Conservation (phyloP, 257 asterid genomes). For the Nicotiana noctiflora region DNA sequence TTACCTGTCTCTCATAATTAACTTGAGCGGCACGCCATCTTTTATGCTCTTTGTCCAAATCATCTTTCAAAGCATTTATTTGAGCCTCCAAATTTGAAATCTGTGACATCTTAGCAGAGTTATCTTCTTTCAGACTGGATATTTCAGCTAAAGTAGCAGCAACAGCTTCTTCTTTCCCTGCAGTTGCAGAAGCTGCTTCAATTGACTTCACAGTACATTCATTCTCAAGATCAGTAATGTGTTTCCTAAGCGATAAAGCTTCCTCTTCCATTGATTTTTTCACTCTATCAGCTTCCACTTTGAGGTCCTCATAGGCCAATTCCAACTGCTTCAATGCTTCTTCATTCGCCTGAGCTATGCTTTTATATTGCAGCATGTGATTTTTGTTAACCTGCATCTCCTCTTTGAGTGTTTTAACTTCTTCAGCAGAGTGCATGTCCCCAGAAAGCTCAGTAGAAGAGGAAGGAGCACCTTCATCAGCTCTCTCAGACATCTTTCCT, state of each 20-base stretch:
- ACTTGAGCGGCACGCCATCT: slow-evolving; percentile 74
- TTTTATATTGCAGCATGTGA: slow-evolving; percentile 91
- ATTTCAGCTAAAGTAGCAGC: slow-evolving; percentile 58
- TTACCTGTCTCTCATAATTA: slow-evolving; percentile 94
- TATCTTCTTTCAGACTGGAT: slow-evolving; percentile 57
- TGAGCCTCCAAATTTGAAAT: slow-evolving; percentile 54
- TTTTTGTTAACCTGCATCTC: slow-evolving; percentile 64
- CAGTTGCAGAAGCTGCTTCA: slow-evolving; percentile 59
- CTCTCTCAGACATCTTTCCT: slow-evolving; percentile 43
- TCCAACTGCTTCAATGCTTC: slow-evolving; percentile 76
- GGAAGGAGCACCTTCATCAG: slow-evolving; percentile 35
- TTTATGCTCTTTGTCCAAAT: slow-evolving; percentile 71
- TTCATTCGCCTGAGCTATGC: slow-evolving; percentile 81
- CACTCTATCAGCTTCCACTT: slow-evolving; percentile 53
- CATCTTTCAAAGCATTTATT: slow-evolving; percentile 60
- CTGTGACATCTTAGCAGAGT: slow-evolving; percentile 58
- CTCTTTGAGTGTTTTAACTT: slow-evolving; percentile 53
- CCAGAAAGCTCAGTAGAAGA: slow-evolving; percentile 51
- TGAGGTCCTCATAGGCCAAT: slow-evolving; percentile 46
- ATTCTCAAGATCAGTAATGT: slow-evolving; percentile 50
- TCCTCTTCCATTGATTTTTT: slow-evolving; percentile 68
- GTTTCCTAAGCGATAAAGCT: slow-evolving; percentile 40
- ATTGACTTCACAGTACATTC: slow-evolving; percentile 52
- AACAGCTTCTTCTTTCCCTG: slow-evolving; percentile 75
- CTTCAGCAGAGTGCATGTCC: slow-evolving; percentile 28